Base-by-base conservation (phyloP, 352 stramenopile genomes). In the Pythium rhizo-oryzae region DNA sequence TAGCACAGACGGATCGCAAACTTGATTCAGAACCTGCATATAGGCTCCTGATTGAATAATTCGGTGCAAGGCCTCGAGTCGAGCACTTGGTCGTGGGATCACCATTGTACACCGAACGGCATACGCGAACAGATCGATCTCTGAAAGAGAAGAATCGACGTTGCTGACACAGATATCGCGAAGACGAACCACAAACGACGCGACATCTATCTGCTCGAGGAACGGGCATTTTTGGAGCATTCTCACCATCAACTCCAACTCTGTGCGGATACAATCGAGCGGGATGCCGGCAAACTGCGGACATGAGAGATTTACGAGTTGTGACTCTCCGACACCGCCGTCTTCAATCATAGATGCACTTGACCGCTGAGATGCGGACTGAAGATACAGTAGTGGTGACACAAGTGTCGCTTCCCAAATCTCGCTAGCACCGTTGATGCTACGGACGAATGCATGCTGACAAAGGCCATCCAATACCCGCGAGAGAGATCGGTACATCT, bases 151-250 rank as follows among this genome's bases (percentile, higher is more conserved):
- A 33, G 47, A 33, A 23, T 47, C 35, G 24, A 53, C n/a, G 6
- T 59, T 35, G 8, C 28, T 47, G 0, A 72, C 25, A 19, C 54
- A 66, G 24, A 79, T 52, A 35, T 79, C 72, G 12, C 69, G 63
- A 6, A 79, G 41, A n/a, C 67, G 47, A 4, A 76, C 53, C 4
- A 80, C 74, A 59, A 83, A 71, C 33, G 55, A 58, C n/a, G 59
- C 43, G n/a, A 83, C 66, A 47, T 83, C 74, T 30, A 83, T 69
- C 23, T 71, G 66, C n/a, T 83, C 70, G 37, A 83, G 68, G 55
- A 83, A 80, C 21, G 74, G 73, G 44, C 76, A 80, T 25, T 77
- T 75, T 37, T 80, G 73, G 16, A 83, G 72, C 57, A 77, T 67
- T 15, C 61, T 25, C 8, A 83, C 76, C 54, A 80, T 70, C 33